Percentiles rank a stretch among this genome's conserved stretches.
Evolutionary conservation across 176 grass and related monocot genomes (phyloP).

Genomic region (Avena atlantica): DNA sequence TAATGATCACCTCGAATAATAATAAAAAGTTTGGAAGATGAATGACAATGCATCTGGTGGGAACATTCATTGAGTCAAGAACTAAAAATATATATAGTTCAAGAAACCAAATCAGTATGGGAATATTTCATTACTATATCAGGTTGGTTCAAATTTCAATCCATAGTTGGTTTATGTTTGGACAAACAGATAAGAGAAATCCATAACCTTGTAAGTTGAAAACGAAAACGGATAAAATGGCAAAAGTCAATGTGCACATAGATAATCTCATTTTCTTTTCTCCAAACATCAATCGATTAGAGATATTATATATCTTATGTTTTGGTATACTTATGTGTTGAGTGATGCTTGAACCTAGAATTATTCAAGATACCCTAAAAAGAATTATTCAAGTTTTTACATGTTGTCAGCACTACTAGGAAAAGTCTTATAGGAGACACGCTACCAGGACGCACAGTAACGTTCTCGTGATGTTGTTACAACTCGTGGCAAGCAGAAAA

Average conservation of each 20-base stretch:
- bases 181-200: background rate
- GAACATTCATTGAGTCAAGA: background rate
- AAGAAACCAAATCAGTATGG: background rate
- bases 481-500: no score
- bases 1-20: background rate
- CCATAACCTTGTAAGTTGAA: background rate
- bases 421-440: no score
- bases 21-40: background rate
- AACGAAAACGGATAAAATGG: background rate
- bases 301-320: background rate
- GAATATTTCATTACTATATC: background rate
- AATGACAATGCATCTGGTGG: background rate
- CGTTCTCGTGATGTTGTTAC: no score
- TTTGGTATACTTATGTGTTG: background rate
- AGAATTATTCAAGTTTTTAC: background rate
- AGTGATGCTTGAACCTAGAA: background rate
- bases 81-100: background rate
- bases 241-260: background rate
- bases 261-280: background rate
- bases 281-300: no score
- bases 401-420: background rate
- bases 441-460: no score
- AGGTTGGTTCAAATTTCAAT: background rate
- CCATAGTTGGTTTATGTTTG: background rate
- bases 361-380: background rate